A percentile compares a stretch with the other conserved stretches of the same genome.
Conservation (phyloP, 768 basidiomycete species). For the Multifurca ochricompacta region DNA sequence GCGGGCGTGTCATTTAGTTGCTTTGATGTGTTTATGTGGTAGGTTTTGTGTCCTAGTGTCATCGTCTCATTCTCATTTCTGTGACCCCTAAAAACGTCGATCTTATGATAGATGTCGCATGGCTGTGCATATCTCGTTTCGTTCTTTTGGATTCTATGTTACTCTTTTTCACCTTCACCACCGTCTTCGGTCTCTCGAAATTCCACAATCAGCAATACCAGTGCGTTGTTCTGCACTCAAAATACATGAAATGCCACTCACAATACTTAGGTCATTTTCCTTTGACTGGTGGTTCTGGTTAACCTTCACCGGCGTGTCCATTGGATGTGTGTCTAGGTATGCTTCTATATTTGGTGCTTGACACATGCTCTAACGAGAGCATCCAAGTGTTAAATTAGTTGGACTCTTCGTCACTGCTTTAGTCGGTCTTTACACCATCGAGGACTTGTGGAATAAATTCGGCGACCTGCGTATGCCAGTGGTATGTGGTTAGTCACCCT, state of each 20-base stretch:
- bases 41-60: constrained; percentile 23
- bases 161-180: constrained; percentile 97
- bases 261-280: constrained; percentile 66
- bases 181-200: constrained; percentile 89
- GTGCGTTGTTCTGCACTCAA: constrained; percentile 38
- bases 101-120: constrained; percentile 72
- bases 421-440: constrained; percentile 92
- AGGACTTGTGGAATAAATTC: constrained; percentile 98
- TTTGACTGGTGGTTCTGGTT: constrained; percentile 99
- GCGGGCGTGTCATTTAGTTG: constrained; percentile 85
- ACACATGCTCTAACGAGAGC: background rate
- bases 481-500: constrained; percentile 40
- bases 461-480: constrained; percentile 88
- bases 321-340: constrained; percentile 91
- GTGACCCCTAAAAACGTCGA: too few species aligned
- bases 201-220: constrained; percentile 96
- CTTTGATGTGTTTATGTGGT: constrained; percentile 92
- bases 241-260: background rate
- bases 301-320: constrained; percentile 84
- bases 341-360: constrained; percentile 1
- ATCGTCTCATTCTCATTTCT: background rate
- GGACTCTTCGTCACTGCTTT: constrained; percentile 93
- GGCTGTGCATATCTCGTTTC: constrained; percentile 95
- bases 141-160: constrained; percentile 98
- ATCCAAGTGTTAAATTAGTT: constrained; percentile 83